A percentile compares a stretch with the other conserved stretches of the same genome.
Evolutionary conservation across 805 yeast species (phyloP).

Genomic region (Kluyveromyces starmeri): DNA sequence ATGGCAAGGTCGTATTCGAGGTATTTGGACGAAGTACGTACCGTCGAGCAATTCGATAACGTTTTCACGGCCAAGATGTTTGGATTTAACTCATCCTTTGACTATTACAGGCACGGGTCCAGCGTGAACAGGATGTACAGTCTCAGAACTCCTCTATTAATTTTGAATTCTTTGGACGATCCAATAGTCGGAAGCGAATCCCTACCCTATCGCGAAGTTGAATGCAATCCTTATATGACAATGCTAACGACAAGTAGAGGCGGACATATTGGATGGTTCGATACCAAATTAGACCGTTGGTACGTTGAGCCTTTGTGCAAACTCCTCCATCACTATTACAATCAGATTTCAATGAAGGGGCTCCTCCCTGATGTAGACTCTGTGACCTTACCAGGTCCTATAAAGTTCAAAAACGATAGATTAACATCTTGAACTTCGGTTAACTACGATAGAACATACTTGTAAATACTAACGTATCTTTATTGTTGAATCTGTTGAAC

Average conservation of each 20-base stretch:
- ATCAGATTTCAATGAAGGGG: slow-evolving; percentile 20
- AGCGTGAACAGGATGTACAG: slow-evolving; percentile 42
- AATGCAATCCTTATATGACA: slow-evolving; percentile 49
- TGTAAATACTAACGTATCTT: too few relatives aligned
- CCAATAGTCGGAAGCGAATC: slow-evolving; percentile 47
- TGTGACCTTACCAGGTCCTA: slow-evolving; percentile 11
- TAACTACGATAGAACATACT: too few relatives aligned
- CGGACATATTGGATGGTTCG: slow-evolving; percentile 79
- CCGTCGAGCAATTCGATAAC: slow-evolving; percentile 53
- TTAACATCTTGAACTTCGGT: too few relatives aligned
- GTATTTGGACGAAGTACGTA: slow-evolving; percentile 22
- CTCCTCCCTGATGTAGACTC: slow-evolving; percentile 11
- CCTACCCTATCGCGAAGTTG: slow-evolving; percentile 45
- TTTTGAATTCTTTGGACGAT: slow-evolving; percentile 62
- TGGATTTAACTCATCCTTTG: slow-evolving; percentile 54
- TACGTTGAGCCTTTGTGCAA: slow-evolving; percentile 42
- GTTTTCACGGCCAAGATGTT: slow-evolving; percentile 54
- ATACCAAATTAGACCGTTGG: slow-evolving; percentile 58
- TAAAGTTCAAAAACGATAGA: slow-evolving; percentile 8
- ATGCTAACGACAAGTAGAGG: slow-evolving; percentile 58
- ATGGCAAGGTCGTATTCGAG: slow-evolving; percentile 13
- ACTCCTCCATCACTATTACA: slow-evolving; percentile 32
- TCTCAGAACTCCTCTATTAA: slow-evolving; percentile 54
- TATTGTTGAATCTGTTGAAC: too few relatives aligned
- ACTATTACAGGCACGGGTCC: slow-evolving; percentile 58